These are phyloP conservation scores for Mychonastes homosphaera DNA, from an alignment of 139 green algal genomes.

Conservation along the genomic window DNA sequence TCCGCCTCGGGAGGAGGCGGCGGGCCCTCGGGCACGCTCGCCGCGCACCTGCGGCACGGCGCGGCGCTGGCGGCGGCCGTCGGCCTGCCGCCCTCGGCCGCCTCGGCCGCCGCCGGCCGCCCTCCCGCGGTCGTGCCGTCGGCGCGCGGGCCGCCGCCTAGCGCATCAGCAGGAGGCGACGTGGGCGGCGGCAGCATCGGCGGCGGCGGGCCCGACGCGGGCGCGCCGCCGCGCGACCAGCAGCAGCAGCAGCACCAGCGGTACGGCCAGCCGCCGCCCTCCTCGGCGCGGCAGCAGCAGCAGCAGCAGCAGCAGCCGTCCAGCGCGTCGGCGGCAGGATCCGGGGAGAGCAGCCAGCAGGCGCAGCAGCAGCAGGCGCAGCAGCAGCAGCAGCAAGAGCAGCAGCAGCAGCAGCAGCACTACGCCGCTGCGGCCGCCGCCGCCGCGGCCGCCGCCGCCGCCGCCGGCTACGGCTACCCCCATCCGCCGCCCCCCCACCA, in stretches of 20 bases:
- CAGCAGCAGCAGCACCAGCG: not conserved
- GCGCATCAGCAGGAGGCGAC: constrained; percentile 1
- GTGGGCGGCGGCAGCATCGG: not conserved
- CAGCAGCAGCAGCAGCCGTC: not conserved
- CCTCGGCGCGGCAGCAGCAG: not conserved
- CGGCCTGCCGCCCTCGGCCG: too few relatives aligned
- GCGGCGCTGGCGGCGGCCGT: too few relatives aligned
- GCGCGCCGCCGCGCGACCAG: not conserved
- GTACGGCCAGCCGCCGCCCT: not conserved
- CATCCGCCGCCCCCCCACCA: constrained; percentile 11
- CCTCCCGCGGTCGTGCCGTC: not conserved
- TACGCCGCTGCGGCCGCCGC: constrained; percentile 1
- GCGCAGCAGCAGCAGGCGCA: constrained; percentile 1
- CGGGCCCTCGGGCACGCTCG: too few relatives aligned
- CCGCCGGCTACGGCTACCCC: constrained; percentile 8
- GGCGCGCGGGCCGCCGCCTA: not conserved
- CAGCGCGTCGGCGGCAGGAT: not conserved
- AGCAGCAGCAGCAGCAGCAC: not conserved
- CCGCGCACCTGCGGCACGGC: too few relatives aligned
- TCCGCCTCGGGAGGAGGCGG: too few relatives aligned
- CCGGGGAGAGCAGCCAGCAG: not conserved
- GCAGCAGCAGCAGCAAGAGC: not conserved
- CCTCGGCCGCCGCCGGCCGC: not conserved
- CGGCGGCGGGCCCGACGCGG: constrained; percentile 2
- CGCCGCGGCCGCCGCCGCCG: not conserved